These are phyloP conservation scores for Thalassiosira profunda DNA, from an alignment of 108 stramenopile species.

Conservation along the genomic window DNA sequence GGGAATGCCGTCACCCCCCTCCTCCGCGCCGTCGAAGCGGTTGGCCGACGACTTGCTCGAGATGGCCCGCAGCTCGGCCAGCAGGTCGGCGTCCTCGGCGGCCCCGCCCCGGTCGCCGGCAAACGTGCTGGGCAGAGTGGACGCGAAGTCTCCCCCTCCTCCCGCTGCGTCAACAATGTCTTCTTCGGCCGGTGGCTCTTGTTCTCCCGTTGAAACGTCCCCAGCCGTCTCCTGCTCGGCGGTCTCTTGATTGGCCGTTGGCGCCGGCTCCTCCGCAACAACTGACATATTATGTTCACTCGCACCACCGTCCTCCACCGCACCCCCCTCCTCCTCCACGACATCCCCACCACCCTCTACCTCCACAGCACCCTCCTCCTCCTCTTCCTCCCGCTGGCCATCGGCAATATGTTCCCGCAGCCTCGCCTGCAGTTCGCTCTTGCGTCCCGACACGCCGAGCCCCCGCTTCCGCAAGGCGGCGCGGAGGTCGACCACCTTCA, in stretches of 20 bases:
- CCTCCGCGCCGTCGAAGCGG: constrained; percentile 40
- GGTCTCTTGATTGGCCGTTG: neutral
- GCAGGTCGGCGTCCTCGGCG: constrained; percentile 53
- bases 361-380: neutral
- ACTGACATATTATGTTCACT: neutral
- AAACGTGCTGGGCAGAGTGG: neutral
- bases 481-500: too few species aligned
- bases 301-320: neutral
- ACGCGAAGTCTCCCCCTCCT: too few species aligned
- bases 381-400: neutral
- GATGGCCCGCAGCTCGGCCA: constrained; percentile 62
- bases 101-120: neutral
- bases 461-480: too few species aligned
- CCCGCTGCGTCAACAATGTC: too few species aligned
- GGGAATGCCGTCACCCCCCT: neutral
- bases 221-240: neutral
- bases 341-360: neutral
- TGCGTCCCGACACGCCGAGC: neutral
- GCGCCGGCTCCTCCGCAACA: neutral
- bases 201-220: neutral
- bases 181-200: neutral
- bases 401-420: neutral
- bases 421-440: too few species aligned
- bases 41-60: constrained; percentile 42
- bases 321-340: neutral